Percentiles rank a stretch among this genome's conserved stretches.
Conservation (phyloP, 257 asterid genomes). For the Ajuga chamaepitys region DNA sequence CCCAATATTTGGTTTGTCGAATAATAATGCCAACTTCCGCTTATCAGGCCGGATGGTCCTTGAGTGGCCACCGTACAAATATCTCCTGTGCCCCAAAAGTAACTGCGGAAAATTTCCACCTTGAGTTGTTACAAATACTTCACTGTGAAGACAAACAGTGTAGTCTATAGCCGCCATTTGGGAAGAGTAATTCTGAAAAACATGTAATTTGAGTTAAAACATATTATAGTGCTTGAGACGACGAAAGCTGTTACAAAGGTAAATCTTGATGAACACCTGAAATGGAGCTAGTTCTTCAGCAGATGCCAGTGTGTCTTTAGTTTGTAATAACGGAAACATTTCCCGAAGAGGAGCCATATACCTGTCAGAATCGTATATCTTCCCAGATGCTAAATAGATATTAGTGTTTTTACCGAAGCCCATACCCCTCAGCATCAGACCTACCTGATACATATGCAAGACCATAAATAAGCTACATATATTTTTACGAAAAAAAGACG, state of each 20-base stretch:
- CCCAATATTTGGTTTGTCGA: slow-evolving; percentile 87
- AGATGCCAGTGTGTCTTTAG: slow-evolving; percentile 84
- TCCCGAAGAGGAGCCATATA: slow-evolving; percentile 86
- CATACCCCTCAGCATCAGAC: slow-evolving; percentile 98
- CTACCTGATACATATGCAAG: slow-evolving; percentile 51
- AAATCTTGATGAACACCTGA: slow-evolving; percentile 44
- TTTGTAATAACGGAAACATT: slow-evolving; percentile 93
- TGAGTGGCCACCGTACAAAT: slow-evolving; percentile 84
- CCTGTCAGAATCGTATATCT: slow-evolving; percentile 76
- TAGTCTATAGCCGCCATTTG: slow-evolving; percentile 99
- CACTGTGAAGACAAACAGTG: slow-evolving; percentile 96
- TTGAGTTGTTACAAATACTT: slow-evolving; percentile 94
- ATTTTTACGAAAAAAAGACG: not conserved
- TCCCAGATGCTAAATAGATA: slow-evolving; percentile 87
- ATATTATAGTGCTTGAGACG: not conserved
- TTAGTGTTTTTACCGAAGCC: slow-evolving; percentile 78
- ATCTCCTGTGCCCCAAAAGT: slow-evolving; percentile 89
- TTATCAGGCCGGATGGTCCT: slow-evolving; percentile 85
- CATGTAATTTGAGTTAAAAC: slow-evolving; percentile 30
- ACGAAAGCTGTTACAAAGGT: not conserved
- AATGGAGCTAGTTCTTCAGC: slow-evolving; percentile 83
- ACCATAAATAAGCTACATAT: not conserved
- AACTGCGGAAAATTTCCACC: slow-evolving; percentile 97
- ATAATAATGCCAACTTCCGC: slow-evolving; percentile 68
- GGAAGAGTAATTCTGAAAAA: slow-evolving; percentile 80